These are phyloP conservation scores for Cronartium ribicola DNA, from an alignment of 1,284 basidiomycete species.

Conservation along the genomic window DNA sequence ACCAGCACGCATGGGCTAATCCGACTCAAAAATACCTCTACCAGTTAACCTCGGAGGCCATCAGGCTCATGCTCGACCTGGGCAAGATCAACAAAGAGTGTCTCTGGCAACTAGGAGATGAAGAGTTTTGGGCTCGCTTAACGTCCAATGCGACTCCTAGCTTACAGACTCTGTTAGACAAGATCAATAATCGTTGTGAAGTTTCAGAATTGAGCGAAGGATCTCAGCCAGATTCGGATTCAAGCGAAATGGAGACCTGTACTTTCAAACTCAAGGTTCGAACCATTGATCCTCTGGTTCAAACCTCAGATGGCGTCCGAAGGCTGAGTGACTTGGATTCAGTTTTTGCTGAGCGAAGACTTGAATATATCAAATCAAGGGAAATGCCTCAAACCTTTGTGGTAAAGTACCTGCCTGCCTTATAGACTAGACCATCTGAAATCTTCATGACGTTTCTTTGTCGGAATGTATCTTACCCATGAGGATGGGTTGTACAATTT, in stretches of 20 bases:
- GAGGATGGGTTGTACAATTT: too few relatives aligned
- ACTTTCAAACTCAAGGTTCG: slow-evolving; percentile 15
- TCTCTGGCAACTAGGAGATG: slow-evolving; percentile 25
- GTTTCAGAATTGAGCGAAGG: slow-evolving; percentile 8
- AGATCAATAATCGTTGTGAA: slow-evolving; percentile 9
- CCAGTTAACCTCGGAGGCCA: slow-evolving; percentile 16
- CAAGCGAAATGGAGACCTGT: background rate
- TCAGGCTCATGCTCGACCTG: slow-evolving; percentile 4
- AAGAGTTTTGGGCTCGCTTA: slow-evolving; percentile 22
- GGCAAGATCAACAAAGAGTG: slow-evolving; percentile 13
- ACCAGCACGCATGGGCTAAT: slow-evolving; percentile 31
- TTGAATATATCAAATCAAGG: slow-evolving; percentile 21
- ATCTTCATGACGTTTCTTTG: too few relatives aligned
- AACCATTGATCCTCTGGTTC: slow-evolving; percentile 33
- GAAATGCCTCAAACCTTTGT: slow-evolving; percentile 2
- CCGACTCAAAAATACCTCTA: slow-evolving; percentile 20
- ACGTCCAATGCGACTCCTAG: background rate
- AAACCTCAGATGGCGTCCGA: slow-evolving; percentile 8
- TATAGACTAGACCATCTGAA: too few relatives aligned
- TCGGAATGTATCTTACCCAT: too few relatives aligned
- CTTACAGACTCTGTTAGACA: slow-evolving; percentile 12
- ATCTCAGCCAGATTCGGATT: background rate
- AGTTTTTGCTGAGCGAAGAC: slow-evolving; percentile 1
- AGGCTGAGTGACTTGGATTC: slow-evolving; percentile 23
- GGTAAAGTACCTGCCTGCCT: too few relatives aligned